Evolutionary conservation across 2,329 filamentous ascomycete species (phyloP).

Genomic region (Cercospora nicotianae): DNA sequence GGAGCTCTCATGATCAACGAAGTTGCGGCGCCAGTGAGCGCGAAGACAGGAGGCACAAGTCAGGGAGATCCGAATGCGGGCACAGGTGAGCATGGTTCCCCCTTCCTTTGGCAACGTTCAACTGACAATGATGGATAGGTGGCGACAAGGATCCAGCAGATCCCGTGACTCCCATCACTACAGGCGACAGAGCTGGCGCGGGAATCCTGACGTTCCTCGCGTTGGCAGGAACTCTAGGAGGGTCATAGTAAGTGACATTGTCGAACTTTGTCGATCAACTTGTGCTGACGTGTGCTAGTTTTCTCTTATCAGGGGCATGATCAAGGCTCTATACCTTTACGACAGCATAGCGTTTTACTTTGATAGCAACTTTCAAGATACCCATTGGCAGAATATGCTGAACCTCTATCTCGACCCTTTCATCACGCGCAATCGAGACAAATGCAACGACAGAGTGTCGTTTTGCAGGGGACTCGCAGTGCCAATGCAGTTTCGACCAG

Average conservation of each 20-base stretch:
- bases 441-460: neutral
- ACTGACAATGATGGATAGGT: neutral
- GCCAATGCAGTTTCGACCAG: neutral
- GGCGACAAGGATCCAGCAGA: conserved; percentile 31
- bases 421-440: neutral
- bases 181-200: conserved; percentile 69
- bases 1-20: conserved; percentile 43
- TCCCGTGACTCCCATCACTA: conserved; percentile 49
- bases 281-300: neutral
- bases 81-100: conserved; percentile 27
- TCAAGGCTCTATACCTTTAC: neutral
- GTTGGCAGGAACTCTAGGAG: conserved; percentile 23
- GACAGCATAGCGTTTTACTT: neutral
- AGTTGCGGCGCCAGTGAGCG: conserved; percentile 46
- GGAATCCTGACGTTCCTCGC: conserved; percentile 34
- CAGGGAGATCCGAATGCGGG: conserved; percentile 49
- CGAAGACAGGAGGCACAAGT: conserved; percentile 55
- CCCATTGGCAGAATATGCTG: neutral
- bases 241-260: conserved; percentile 10
- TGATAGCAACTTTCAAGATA: neutral
- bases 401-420: neutral
- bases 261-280: too few species aligned
- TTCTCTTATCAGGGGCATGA: neutral
- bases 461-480: neutral
- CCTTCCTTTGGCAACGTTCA: neutral